Evolutionary conservation across 2,329 filamentous ascomycete genomes (phyloP), one percentile per base, ranked within the genome.

Genomic region (Ophiostoma sp.): DNA sequence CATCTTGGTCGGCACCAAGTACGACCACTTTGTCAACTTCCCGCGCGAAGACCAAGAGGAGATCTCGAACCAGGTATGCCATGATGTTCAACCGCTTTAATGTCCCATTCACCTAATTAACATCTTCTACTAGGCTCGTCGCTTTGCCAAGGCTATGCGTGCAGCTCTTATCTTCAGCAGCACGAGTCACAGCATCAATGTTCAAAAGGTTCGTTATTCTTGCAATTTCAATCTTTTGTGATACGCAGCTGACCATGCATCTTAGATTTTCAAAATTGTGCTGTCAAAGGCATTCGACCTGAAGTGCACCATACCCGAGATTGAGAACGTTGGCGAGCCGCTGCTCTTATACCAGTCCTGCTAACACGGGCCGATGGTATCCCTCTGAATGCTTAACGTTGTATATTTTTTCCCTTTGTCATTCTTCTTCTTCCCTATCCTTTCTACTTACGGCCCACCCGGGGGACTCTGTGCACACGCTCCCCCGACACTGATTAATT

Each of bases 11-110:
- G 95, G 95, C 70, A 99, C 95, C 47, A 99, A 99, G 79, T 99
- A 98, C 78, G 95, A 99, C 76, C 95, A 98, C 77, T 99, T 99
- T 81, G 94, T 99, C 79, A 99, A 98, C 80, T 97, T 99, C 76
- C 93, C 95, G 0, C 86, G 91, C 58, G 94, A 98, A 77, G 95
- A 99, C 76, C 95, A 99, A 78, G 95, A 99, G 78, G 95, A 99
- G 80, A 99, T 99, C 71, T 97, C 93, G 14, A 93, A 95, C 75
- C 94, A 97, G 85, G 93, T 95, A 80, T 12, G 78, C 18, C 16
- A 2, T 42, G 14, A 42, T 5, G 6, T 16, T 18, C 12, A 63
- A 4, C 38, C 16, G 18, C 14, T 16, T 8, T n/a, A 1, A 16
- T 3, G 12, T 44, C 3, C 9, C 5, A 42, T 66, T 40, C 5